Evolutionary conservation across 495 filamentous ascomycete species (phyloP).

Genomic region (Lepidopterella palustris): DNA sequence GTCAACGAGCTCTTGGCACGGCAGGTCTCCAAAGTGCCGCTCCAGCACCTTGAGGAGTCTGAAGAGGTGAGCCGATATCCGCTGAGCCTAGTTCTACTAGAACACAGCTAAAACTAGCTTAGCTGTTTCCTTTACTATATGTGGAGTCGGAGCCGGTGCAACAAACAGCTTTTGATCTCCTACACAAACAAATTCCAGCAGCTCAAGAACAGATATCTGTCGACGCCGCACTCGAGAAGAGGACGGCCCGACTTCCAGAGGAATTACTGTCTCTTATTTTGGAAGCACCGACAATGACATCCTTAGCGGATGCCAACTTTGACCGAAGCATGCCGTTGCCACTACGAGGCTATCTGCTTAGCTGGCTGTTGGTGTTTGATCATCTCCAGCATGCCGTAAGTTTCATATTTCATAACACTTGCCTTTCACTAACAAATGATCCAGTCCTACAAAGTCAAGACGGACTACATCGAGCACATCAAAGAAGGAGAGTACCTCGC

Average conservation of each 20-base stretch:
- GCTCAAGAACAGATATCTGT: constrained; percentile 78
- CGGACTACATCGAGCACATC: constrained; percentile 67
- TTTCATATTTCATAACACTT: not conserved
- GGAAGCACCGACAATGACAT: constrained; percentile 39
- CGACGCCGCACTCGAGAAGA: constrained; percentile 71
- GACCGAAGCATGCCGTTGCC: constrained; percentile 48
- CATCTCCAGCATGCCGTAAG: constrained; percentile 68
- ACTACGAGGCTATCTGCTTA: constrained; percentile 71
- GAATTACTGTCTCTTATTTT: constrained; percentile 46
- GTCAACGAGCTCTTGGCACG: constrained; percentile 63
- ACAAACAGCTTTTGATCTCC: constrained; percentile 68
- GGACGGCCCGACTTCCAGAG: constrained; percentile 46
- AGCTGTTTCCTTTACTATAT: constrained; percentile 62
- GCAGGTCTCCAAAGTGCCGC: constrained; percentile 52
- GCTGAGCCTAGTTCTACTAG: not conserved
- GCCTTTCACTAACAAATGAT: not conserved
- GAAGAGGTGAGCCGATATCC: constrained; percentile 33
- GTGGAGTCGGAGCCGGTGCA: constrained; percentile 70
- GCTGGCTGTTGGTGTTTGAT: constrained; percentile 88
- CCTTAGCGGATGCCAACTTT: constrained; percentile 37
- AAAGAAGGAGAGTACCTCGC: constrained; percentile 64
- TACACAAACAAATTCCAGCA: constrained; percentile 69
- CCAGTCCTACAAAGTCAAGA: constrained; percentile 69
- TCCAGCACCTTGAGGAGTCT: constrained; percentile 48
- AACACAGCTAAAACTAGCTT: not conserved